Percentiles rank a stretch among this genome's conserved stretches.
phyloP scores from a whole-genome alignment of 208 protist genomes.

The Acanthamoeba royreba region DNA sequence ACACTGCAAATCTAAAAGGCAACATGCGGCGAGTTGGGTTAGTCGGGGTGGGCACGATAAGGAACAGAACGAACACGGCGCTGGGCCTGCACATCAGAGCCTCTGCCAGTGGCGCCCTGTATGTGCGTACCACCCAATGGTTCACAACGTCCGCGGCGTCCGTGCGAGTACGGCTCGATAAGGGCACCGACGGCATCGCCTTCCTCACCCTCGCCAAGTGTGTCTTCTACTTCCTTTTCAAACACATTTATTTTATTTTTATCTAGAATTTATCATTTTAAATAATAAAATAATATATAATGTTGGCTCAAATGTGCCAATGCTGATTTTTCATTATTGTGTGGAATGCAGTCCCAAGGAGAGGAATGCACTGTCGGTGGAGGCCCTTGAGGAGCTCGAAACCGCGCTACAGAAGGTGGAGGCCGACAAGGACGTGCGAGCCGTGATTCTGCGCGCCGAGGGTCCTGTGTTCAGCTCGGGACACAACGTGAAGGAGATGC shows the following conservation, averaged over 20 bases:
- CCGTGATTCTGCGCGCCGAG: not conserved
- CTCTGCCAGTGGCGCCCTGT: no score
- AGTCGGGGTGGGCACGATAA: no score
- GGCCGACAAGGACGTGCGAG: not conserved
- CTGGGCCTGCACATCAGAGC: no score
- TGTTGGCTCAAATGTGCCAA: no score
- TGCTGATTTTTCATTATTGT: no score
- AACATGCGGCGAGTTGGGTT: no score
- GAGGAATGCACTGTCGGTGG: not conserved
- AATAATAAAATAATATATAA: no score
- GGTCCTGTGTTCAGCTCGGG: slow-evolving; percentile 33
- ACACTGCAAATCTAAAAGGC: no score
- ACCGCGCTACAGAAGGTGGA: not conserved
- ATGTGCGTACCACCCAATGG: no score
- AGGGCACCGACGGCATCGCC: not conserved
- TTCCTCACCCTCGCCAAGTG: not conserved
- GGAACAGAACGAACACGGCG: no score
- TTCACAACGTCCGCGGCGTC: no score
- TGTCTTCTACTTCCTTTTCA: not conserved
- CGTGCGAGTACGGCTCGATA: not conserved
- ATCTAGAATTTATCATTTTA: no score
- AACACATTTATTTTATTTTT: not conserved
- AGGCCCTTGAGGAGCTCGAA: not conserved
- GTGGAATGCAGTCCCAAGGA: not conserved
- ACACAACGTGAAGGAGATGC: slow-evolving; percentile 43